phyloP scores from a whole-genome alignment of 2,329 filamentous ascomycete species.

The Simplicillium aogashimaense region DNA sequence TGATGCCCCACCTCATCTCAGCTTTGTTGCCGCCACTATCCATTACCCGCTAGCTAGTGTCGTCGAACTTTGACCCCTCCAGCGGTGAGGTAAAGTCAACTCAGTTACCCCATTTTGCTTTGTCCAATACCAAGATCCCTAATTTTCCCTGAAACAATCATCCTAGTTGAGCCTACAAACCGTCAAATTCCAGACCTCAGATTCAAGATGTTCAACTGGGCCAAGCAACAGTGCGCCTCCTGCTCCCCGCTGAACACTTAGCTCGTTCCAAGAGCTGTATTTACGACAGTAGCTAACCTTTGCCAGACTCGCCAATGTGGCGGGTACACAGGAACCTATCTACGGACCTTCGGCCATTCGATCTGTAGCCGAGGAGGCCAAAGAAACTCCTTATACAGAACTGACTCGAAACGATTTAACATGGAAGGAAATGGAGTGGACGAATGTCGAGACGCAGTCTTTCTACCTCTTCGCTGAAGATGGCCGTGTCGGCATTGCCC shows the following conservation, averaged over 20 bases:
- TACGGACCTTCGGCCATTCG: conserved; percentile 85
- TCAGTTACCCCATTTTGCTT: background rate
- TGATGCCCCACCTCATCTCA: background rate
- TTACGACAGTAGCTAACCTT: conserved; percentile 10
- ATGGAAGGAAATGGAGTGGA: conserved; percentile 75
- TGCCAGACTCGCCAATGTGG: conserved; percentile 63
- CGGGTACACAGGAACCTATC: conserved; percentile 91
- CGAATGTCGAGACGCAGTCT: conserved; percentile 86
- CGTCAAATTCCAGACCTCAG: background rate
- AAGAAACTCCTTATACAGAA: conserved; percentile 71
- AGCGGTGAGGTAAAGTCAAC: conserved; percentile 6
- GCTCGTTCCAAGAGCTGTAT: background rate
- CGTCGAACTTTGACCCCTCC: conserved; percentile 2
- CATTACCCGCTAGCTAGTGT: background rate
- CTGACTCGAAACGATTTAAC: conserved; percentile 67
- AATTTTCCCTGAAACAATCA: background rate
- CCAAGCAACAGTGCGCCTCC: conserved; percentile 69
- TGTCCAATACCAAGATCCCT: background rate
- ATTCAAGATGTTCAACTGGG: conserved; percentile 78
- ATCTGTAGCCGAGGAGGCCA: conserved; percentile 73
- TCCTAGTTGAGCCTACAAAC: background rate
- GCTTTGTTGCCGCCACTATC: background rate
- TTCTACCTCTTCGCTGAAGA: conserved; percentile 82
- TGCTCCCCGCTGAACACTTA: conserved; percentile 5
- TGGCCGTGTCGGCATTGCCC: conserved; percentile 67